Evolutionary conservation across 2,329 filamentous ascomycete genomes (phyloP), one percentile per base, ranked within the genome.

Genomic region (Exophiala sideris): DNA sequence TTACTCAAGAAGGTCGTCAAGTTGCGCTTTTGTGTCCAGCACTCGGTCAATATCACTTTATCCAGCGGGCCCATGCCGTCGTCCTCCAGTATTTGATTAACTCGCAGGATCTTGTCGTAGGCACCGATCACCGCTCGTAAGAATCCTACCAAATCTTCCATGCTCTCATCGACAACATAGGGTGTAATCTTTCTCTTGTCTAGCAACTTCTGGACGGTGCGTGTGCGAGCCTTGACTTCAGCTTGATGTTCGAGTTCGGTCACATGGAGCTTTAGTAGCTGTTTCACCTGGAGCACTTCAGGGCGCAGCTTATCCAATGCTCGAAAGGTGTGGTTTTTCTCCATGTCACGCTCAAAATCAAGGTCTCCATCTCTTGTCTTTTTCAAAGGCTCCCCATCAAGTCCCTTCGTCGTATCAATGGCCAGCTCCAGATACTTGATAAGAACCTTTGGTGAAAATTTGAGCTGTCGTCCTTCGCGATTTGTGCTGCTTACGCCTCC

Each of bases 121-220:
- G 67, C 69, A 40, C 60, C 44, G 38, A 72, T 65, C 60, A 72
- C 67, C 20, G 61, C 57, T 12, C 60, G 57, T 21, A 65, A 50
- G 8, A 72, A 61, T 12, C 48, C 48, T 14, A 66, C 41, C 16
- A 67, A 50, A 20, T 62, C 59, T 11, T 41, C 41, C 12, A 57
- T 50, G 45, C 57, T 58, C 45, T 59, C 60, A 21, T 34, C 49
- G 1, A 53, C 48, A 9, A 45, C 52, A 16, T 52, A 51, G 6
- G 52, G 46, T 8, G 54, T 55, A 12, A 55, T 56, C 35, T 41
- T 41, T n/a, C 58, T 55, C 35, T 58, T 56, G 33, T 48, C 45
- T 10, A 54, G 50, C 29, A 55, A 16, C 18, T 48, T 54, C 46
- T 52, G 38, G 16, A 59, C 52, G n/a, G 39, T 57, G 21, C 36